Percentiles rank a stretch among this genome's conserved stretches.
phyloP scores from a whole-genome alignment of 1,284 basidiomycete species.

The Malassezia nana region DNA sequence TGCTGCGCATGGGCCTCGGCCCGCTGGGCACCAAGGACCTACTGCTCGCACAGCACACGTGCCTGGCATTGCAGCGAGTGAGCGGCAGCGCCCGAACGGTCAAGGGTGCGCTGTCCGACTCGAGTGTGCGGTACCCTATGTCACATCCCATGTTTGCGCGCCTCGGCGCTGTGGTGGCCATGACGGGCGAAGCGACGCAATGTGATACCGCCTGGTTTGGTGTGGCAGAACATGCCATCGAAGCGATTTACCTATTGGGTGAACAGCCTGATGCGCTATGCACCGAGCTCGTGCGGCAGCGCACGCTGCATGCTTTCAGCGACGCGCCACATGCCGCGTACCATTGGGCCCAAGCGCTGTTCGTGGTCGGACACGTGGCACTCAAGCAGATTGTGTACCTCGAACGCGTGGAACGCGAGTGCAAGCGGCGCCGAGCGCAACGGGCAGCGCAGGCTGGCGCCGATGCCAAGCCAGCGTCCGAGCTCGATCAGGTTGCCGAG shows the following conservation, averaged over 20 bases:
- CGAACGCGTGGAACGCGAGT: conserved; percentile 90
- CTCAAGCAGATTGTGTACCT: conserved; percentile 96
- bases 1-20: conserved; percentile 82
- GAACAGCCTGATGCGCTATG: conserved; percentile 85
- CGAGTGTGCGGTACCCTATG: conserved; percentile 77
- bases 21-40: conserved; percentile 64
- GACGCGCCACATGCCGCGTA: conserved; percentile 54
- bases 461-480: conserved; percentile 50
- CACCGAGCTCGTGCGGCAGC: conserved; percentile 67
- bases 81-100: conserved; percentile 93
- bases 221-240: conserved; percentile 90
- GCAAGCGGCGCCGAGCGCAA: conserved; percentile 90
- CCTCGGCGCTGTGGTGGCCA: conserved; percentile 59
- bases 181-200: conserved; percentile 21
- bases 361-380: conserved; percentile 87
- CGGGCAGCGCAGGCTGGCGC: conserved; percentile 55
- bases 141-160: conserved; percentile 74
- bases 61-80: conserved; percentile 78
- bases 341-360: conserved; percentile 77
- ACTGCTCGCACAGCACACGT: conserved; percentile 82
- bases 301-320: conserved; percentile 64
- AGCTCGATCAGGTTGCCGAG: conserved; percentile 91
- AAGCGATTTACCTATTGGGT: conserved; percentile 85
- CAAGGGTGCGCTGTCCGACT: conserved; percentile 71
- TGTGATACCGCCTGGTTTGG: conserved; percentile 57